Conservation (phyloP, 805 yeast genomes). For the Zygosaccharomyces lentus region DNA sequence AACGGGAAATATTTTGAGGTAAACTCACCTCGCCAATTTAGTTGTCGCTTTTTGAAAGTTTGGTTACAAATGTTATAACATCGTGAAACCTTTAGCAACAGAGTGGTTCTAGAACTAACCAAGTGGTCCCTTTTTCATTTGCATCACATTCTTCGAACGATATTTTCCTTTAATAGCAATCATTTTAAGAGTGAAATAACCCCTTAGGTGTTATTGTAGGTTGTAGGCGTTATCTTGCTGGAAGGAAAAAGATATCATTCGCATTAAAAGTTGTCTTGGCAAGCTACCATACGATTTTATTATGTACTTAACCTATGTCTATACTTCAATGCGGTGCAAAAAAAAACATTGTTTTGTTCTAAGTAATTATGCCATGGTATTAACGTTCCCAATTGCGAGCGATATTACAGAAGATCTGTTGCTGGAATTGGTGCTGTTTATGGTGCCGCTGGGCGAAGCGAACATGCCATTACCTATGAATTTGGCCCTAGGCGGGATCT, state of each 20-base stretch:
- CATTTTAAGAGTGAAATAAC: no score
- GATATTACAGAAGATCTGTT: slow-evolving; percentile 29
- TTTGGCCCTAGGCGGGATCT: slow-evolving; percentile 31
- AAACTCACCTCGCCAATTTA: no score
- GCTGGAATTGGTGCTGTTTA: slow-evolving; percentile 25
- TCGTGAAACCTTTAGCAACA: no score
- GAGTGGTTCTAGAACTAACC: no score
- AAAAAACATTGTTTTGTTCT: neutral
- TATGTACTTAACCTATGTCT: neutral
- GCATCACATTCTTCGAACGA: no score
- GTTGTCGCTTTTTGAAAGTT: no score
- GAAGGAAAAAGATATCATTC: neutral
- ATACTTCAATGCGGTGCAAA: neutral
- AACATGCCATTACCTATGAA: slow-evolving; percentile 27
- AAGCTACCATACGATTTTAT: neutral
- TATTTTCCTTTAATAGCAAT: no score
- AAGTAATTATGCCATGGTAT: slow-evolving; percentile 6
- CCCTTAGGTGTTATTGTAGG: no score
- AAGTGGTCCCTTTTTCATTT: no score
- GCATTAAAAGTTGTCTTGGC: neutral
- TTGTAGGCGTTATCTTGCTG: no score
- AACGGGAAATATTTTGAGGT: no score
- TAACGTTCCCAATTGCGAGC: slow-evolving; percentile 20
- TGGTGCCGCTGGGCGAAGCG: slow-evolving; percentile 26
- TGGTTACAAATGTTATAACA: no score